Evolutionary conservation across 352 stramenopile genomes (phyloP).

Genomic region (Phytophthora hybrid): DNA sequence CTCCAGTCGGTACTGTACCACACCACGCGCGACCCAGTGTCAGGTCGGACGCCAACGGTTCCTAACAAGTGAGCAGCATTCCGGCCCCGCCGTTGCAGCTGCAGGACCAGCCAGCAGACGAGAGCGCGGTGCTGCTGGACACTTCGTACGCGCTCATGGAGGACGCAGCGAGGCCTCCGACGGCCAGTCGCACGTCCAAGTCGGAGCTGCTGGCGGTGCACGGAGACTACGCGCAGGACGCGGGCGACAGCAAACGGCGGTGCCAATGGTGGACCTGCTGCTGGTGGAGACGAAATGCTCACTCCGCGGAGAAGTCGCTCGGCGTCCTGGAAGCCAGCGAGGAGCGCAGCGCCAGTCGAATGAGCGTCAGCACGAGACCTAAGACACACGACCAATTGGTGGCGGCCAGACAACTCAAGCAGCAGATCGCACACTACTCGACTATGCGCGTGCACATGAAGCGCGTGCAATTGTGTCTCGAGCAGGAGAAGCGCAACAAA

Average conservation of each 20-base stretch:
- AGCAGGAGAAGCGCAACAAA: conserved; percentile 86
- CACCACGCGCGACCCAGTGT: conserved; percentile 3
- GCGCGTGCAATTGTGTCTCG: conserved; percentile 78
- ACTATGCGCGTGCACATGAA: conserved; percentile 90
- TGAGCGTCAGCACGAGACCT: conserved; percentile 23
- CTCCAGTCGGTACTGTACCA: background rate
- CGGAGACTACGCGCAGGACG: conserved; percentile 25
- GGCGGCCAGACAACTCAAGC: conserved; percentile 50
- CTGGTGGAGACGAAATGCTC: conserved; percentile 7
- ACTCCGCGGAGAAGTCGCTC: conserved; percentile 11
- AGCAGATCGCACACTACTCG: conserved; percentile 75
- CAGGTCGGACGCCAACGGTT: conserved; percentile 9
- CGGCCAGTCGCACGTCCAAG: conserved; percentile 36
- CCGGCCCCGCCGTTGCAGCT: conserved; percentile 19
- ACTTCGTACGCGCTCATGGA: conserved; percentile 46
- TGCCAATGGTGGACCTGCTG: conserved; percentile 28
- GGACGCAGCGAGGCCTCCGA: conserved; percentile 19
- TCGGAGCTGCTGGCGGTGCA: conserved; percentile 26
- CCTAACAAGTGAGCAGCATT: conserved; percentile 35
- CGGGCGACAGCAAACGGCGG: conserved; percentile 8
- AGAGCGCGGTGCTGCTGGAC: conserved; percentile 28
- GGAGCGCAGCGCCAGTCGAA: conserved; percentile 26
- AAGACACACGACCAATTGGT: conserved; percentile 52
- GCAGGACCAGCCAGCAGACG: conserved; percentile 20
- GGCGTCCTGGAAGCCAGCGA: conserved; percentile 24